These are phyloP conservation scores for Ilyonectria robusta DNA, from an alignment of 2,329 filamentous ascomycete species.

Conservation along the genomic window DNA sequence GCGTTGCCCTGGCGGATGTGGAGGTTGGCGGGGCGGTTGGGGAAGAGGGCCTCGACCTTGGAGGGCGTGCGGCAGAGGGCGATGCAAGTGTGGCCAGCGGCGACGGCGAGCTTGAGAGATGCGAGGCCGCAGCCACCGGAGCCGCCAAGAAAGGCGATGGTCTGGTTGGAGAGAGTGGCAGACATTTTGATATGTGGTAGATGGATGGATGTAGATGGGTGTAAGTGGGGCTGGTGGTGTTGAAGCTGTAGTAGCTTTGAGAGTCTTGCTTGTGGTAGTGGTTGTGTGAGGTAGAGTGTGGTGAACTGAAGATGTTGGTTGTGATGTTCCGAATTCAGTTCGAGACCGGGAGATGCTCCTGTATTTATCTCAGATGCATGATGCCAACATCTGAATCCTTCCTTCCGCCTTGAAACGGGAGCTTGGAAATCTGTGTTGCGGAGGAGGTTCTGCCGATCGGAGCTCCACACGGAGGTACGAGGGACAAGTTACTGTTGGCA, in stretches of 20 bases:
- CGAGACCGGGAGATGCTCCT: slow-evolving; percentile 1
- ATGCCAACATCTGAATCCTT: slow-evolving; percentile 9
- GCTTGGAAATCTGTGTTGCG: slow-evolving; percentile 17
- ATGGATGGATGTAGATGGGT: slow-evolving; percentile 1
- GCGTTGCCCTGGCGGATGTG: slow-evolving; percentile 56
- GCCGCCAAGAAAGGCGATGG: slow-evolving; percentile 57
- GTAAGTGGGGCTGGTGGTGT: slow-evolving; percentile 4
- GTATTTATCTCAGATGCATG: slow-evolving; percentile 29
- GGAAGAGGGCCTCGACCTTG: slow-evolving; percentile 56
- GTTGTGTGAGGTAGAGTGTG: not conserved
- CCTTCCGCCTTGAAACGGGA: slow-evolving; percentile 26
- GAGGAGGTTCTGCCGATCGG: slow-evolving; percentile 12
- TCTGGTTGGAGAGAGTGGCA: slow-evolving; percentile 32
- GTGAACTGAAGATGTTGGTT: slow-evolving; percentile 2
- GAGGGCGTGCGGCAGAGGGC: slow-evolving; percentile 58
- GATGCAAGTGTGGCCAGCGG: slow-evolving; percentile 55
- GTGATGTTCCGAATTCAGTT: slow-evolving; percentile 3
- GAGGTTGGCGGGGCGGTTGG: slow-evolving; percentile 51
- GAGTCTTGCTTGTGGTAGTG: not conserved
- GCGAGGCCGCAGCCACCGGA: slow-evolving; percentile 58
- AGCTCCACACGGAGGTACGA: slow-evolving; percentile 20
- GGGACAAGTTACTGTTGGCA: not conserved
- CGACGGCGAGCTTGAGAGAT: slow-evolving; percentile 54
- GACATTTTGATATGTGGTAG: slow-evolving; percentile 28
- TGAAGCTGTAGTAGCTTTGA: not conserved